phyloP scores from a whole-genome alignment of 75 land plant genomes.

The Larix kaempferi region DNA sequence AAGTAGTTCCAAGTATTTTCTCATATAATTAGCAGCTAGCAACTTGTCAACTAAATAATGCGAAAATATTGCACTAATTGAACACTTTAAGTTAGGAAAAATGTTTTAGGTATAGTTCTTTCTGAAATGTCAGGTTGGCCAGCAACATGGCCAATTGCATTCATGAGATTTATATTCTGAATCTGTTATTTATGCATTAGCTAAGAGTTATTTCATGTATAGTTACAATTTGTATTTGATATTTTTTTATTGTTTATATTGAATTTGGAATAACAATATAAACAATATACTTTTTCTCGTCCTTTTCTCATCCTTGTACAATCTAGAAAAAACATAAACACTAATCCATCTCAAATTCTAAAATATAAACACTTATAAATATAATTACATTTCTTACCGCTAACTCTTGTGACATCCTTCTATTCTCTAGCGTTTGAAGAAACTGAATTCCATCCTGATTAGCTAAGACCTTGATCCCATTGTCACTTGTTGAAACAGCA shows the following conservation, averaged over 20 bases:
- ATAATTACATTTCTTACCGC: background rate
- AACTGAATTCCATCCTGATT: conserved; percentile 17
- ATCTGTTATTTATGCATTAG: background rate
- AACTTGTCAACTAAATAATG: no score
- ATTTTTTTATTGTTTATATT: background rate
- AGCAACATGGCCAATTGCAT: background rate
- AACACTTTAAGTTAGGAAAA: no score
- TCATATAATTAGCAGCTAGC: no score
- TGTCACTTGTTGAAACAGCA: conserved; percentile 27
- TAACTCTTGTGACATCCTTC: background rate
- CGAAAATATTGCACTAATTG: no score
- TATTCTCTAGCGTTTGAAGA: conserved; percentile 9
- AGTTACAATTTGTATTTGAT: background rate
- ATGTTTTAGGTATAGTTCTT: no score
- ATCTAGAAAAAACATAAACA: no score
- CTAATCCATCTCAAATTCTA: no score
- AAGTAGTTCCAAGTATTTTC: no score
- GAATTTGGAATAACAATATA: background rate
- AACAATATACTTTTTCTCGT: background rate
- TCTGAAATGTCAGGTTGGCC: background rate
- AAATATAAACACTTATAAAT: no score
- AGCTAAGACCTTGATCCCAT: conserved; percentile 27
- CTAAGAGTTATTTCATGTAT: background rate
- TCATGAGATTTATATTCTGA: background rate
- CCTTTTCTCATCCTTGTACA: no score